These are phyloP conservation scores for Eimeria maxima DNA, from an alignment of 169 alveolate genomes.

Conservation along the genomic window DNA sequence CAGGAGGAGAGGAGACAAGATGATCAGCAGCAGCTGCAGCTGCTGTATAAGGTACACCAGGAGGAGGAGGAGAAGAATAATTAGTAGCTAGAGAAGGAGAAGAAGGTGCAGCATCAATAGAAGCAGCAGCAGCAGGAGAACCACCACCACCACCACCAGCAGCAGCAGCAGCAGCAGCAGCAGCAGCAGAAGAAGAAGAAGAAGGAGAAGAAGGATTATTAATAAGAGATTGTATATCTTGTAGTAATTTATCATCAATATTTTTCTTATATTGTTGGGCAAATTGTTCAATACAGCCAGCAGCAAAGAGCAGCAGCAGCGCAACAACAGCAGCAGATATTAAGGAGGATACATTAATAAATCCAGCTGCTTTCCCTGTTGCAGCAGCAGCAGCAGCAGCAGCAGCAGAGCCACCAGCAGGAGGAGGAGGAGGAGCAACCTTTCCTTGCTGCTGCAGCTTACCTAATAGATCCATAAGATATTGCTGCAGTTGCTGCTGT, in stretches of 20 bases:
- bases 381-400: background rate
- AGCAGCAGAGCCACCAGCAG: background rate
- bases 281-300: constrained; percentile 56
- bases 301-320: background rate
- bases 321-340: background rate
- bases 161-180: background rate
- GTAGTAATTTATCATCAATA: constrained; percentile 30
- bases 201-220: background rate
- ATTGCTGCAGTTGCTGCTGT: background rate
- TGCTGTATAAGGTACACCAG: background rate
- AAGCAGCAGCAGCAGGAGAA: background rate
- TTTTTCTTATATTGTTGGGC: constrained; percentile 24
- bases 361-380: no score
- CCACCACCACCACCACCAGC: background rate
- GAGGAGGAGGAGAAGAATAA: background rate
- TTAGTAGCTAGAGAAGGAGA: background rate
- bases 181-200: no score
- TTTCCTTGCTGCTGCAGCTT: background rate
- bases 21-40: no score
- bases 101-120: background rate
- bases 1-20: no score
- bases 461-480: background rate
- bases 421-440: no score
- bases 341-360: background rate
- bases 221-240: background rate